Conservation (phyloP, 1,284 basidiomycete genomes). For the Cutaneotrichosporon cutaneum region DNA sequence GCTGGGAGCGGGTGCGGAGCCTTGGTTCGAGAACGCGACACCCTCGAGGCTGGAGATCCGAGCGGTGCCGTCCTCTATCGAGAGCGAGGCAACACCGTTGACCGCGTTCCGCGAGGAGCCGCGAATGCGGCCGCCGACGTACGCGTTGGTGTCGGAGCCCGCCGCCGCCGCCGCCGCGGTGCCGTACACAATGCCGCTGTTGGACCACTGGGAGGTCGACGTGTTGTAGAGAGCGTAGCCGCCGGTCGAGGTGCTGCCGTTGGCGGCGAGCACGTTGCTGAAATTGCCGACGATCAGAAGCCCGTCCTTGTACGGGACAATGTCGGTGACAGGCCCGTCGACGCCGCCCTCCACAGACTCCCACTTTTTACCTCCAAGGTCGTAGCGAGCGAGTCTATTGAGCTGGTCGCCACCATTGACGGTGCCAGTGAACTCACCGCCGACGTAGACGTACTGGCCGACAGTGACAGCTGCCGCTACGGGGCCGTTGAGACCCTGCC, state of each 20-base stretch:
- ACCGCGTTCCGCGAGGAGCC: slow-evolving; percentile 51
- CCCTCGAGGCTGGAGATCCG: slow-evolving; percentile 34
- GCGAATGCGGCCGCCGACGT: slow-evolving; percentile 54
- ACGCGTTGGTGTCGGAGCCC: slow-evolving; percentile 50
- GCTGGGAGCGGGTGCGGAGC: slow-evolving; percentile 19
- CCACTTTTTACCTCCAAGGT: slow-evolving; percentile 69
- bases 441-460: slow-evolving; percentile 71
- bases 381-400: slow-evolving; percentile 71
- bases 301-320: slow-evolving; percentile 58
- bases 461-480: slow-evolving; percentile 66
- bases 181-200: slow-evolving; percentile 70
- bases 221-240: slow-evolving; percentile 80
- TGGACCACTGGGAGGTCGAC: slow-evolving; percentile 65
- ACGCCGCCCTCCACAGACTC: slow-evolving; percentile 69
- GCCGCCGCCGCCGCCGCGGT: slow-evolving; percentile 65
- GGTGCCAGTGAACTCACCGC: slow-evolving; percentile 79
- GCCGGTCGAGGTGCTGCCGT: slow-evolving; percentile 56
- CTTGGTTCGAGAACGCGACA: slow-evolving; percentile 36
- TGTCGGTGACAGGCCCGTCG: slow-evolving; percentile 67
- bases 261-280: slow-evolving; percentile 57
- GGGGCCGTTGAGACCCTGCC: slow-evolving; percentile 69
- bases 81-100: slow-evolving; percentile 54
- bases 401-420: slow-evolving; percentile 60
- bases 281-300: slow-evolving; percentile 76
- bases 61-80: slow-evolving; percentile 39